Base-by-base conservation (phyloP, 345 rosid species). In the Tarenaya hassleriana region DNA sequence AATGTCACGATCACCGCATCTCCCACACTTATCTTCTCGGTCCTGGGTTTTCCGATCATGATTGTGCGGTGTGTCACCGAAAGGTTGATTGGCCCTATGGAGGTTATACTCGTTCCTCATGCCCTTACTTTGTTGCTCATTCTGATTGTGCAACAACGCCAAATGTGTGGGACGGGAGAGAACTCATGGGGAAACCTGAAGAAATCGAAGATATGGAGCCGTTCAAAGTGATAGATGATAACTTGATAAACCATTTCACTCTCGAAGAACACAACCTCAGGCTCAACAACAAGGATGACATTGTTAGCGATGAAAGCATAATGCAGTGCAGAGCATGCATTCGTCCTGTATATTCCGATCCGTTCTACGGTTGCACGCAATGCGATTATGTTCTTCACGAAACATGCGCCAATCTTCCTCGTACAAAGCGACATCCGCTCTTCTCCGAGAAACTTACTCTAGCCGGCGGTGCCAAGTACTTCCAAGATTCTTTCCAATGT, bases 1-100 rank as follows among this genome's bases (percentile, higher is more conserved):
- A 57, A 56, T 7, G 61, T 10, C 61, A 56, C 35, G 37, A 57
- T 20, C 61, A 56, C 20, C 61, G 52, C 5, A 46, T 57, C 8
- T 57, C 46, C 47, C 62, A 35, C 24, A 57, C 62, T 21, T 57
- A 34, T 34, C 51, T 43, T 44, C 41, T 56, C 45, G 41, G 49
- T 6, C 19, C 19, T 15, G 19, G 33, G 15, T 34, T 19, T 1
- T 8, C 1, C 10, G 12, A 0, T 1, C 35, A 35, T 34, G 7
- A 34, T 6, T 46, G 53, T 57, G 46, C 45, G 16, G 62, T 57
- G 11, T 57, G 62, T 35, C 16, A 53, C 6, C 35, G 33, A 9
- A 24, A 0, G 2, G 38, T 57, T 15, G 46, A 57, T 6, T 47
- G 53, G 44, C 27, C n/a, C 52, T 47, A 47, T 3, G 53, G 62